Base-by-base conservation (phyloP, 768 basidiomycete genomes). In the Trametopsis cervina region DNA sequence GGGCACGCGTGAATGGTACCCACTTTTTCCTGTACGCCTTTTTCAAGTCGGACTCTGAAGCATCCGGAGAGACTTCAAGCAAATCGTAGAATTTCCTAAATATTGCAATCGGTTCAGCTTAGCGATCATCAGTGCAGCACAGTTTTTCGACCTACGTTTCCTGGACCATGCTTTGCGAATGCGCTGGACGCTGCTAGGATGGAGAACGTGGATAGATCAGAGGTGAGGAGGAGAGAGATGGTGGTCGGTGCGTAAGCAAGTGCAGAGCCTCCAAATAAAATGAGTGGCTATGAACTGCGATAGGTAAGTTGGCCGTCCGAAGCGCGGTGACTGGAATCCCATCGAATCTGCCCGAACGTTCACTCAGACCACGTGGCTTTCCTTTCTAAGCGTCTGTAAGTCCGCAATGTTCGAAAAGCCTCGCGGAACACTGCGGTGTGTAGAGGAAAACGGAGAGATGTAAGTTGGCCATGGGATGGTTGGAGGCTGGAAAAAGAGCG, bases 21-120 rank as follows among this genome's bases (percentile, higher is more conserved):
- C 54, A 91, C 90, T 91, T 92, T 71, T 92, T 93, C 58, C 90
- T 85, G 73, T 94, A 95, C 24, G 92, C 92, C 66, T 94, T 94
- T 76, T 94, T 95, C 60, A 95, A 79, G 46, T 94, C 92, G 40
- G 73, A 60, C 51, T 95, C 93, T 36, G 82, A 83, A 26, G 87
- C 90, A 57, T 75, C 75, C 42, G 88, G 80, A 10, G 78, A 55
- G 24, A 89, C 91, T 55, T 94, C 93, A 42, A 98, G 81, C 52
- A 96, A 78, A 69, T 96, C 92, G 70, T 97, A 91, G 65, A 77
- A 90, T 80, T 91, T 87, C 59, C 89, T 91, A 66, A 21, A 40
- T 17, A 15, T 54, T 33, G 47, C 25, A 11, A 48, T 44, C 45
- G 53, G 46, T 48, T 47, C 17, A 53, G 46, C 51, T 36, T 35